Evolutionary conservation across 2,329 filamentous ascomycete genomes (phyloP), one percentile per base, ranked within the genome.

Genomic region (Paecilomyces dactylethromorphus): DNA sequence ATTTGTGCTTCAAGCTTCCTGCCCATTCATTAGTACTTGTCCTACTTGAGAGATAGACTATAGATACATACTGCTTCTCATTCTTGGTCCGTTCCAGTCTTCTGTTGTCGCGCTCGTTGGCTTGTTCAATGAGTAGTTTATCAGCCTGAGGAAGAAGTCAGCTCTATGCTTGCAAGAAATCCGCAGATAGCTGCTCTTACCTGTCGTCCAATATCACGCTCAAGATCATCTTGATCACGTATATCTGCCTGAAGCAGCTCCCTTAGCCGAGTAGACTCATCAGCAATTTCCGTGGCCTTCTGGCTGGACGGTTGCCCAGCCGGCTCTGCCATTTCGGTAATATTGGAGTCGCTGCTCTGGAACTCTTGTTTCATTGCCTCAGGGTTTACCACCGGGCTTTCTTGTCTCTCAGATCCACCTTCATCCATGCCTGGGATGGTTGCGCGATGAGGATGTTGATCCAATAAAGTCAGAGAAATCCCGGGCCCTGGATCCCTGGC

Each of bases 191-290:
- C 22, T 29, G 29, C 10, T 56, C 56, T 54, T 67, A 77, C 75
- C 72, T 87, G 83, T 52, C 81, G 80, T 29, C 84, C 82, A 63
- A 97, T 95, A 68, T 96, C 92, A 62, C 91, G 84, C 74, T 97
- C 93, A 21, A 97, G 78, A 60, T 97, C 92, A 76, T 92, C 88
- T 72, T 97, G 93, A 67, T 96, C 87, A 59, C 91, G 86, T 22
- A 94, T 85, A 59, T 87, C 82, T 56, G 86, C 83, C 3, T 88
- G 86, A 49, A 92, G 39, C 15, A 45, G 76, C 51, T 82, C 82
- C 59, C 81, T 79, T 29, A 92, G 76, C 21, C 83, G 82, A 56
- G 81, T 79, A 50, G 82, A 82, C 67, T 90, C 87, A 62, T 85
- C 84, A 59, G 82, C 62, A 15, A 59, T 61, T 21, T 56, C 56